Conservation (phyloP, 176 grass and related monocot genomes). For the Puya raimondii region DNA sequence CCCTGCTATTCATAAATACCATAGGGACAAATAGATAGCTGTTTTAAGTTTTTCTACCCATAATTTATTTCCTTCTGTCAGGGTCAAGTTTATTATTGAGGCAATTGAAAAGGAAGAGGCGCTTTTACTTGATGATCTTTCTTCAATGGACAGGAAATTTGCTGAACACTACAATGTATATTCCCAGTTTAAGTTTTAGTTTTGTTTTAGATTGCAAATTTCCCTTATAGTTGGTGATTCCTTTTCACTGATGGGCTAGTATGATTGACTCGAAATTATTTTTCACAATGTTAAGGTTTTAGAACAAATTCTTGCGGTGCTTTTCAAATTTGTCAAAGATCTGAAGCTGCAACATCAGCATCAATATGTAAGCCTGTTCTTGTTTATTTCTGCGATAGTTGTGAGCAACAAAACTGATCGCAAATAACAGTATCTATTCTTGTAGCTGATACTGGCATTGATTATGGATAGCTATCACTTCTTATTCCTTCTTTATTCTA, state of each 20-base stretch:
- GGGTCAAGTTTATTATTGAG: constrained; percentile 94
- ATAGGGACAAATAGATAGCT: neutral
- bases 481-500: constrained; percentile 15
- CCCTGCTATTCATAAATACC: constrained; percentile 1
- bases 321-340: constrained; percentile 94
- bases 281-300: constrained; percentile 37
- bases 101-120: constrained; percentile 87
- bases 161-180: constrained; percentile 91
- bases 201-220: neutral
- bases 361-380: constrained; percentile 58
- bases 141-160: constrained; percentile 99
- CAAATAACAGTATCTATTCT: neutral
- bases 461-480: neutral
- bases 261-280: neutral
- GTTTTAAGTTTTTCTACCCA: neutral
- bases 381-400: constrained; percentile 6
- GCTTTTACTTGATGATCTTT: constrained; percentile 70
- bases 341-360: constrained; percentile 95
- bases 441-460: neutral
- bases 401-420: neutral
- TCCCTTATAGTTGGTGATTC: neutral
- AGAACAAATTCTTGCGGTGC: constrained; percentile 95
- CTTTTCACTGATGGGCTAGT: neutral
- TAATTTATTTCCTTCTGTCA: constrained; percentile 12
- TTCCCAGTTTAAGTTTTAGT: neutral